Base-by-base conservation (phyloP, 2,329 filamentous ascomycete species). In the Cadophora sp. region DNA sequence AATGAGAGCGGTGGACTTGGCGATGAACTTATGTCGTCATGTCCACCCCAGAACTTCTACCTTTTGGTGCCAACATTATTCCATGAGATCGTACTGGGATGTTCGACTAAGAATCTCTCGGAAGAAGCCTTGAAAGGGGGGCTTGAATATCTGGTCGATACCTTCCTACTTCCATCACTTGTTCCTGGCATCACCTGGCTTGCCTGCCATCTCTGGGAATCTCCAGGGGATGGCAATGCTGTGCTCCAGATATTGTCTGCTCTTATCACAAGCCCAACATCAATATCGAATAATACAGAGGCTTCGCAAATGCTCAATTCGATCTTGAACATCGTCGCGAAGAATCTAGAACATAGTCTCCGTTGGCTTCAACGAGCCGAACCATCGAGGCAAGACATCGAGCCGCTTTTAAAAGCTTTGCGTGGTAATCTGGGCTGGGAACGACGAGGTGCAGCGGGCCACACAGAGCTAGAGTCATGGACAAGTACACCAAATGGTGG, bases 41-140 rank as follows among this genome's bases (percentile, higher is more conserved):
- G 92, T 73, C 89, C 90, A 1, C 93, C 93, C 0, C 92, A 94
- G 75, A 89, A 94, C 48, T 96, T 96, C 76, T 95, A 95, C 74
- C 81, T 92, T 22, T 83, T 96, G 4, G 88, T 94, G 16, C 91
- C 93, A 1, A 91, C 91, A 0, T 81, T 96, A 0, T 94, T 95
- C 76, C 86, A 91, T 72, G 91, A 93, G 73, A 92, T 91, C 51
- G 86, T 93, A 0, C 81, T 91, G 43, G 92, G 91, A 0, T 89
- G 89, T 72, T 86, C 87, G n/a, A 84, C 84, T 1, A 88, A 88
- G 6, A 83, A 87, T 50, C 79, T 97, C 4, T 86, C 86, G 0
- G 87, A 93, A 55, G 90, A 94, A 48, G 87, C 85, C 43, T 83
- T 96, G 0, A 93, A 91, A 77, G 87, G 88, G 14, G 93, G 92